Conservation (phyloP, 2,329 filamentous ascomycete species). For the Diaporthe sp. region DNA sequence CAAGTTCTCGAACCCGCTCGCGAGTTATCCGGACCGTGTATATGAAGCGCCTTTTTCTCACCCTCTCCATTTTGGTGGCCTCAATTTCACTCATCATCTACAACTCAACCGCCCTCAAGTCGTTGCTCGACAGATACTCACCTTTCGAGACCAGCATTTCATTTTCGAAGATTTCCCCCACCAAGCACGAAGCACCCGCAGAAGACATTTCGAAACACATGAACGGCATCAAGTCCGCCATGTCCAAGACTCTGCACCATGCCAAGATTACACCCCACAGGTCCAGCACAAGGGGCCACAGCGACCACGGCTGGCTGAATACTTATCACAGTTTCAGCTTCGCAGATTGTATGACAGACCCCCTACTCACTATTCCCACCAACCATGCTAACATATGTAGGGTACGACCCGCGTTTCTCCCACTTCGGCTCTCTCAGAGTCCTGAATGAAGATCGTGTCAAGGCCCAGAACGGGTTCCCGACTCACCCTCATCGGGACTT, state of each 20-base stretch:
- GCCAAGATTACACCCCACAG: constrained; percentile 82
- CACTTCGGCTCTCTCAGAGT: constrained; percentile 84
- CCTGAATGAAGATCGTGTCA: constrained; percentile 90
- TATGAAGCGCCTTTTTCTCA: constrained; percentile 49
- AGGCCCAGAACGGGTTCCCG: constrained; percentile 81
- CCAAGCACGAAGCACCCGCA: not conserved
- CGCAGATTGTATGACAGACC: constrained; percentile 65
- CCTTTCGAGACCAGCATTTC: constrained; percentile 6
- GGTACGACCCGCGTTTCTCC: constrained; percentile 75
- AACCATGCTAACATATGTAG: not conserved
- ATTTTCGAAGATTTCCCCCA: not conserved
- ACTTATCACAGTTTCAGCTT: constrained; percentile 91
- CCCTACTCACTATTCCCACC: not conserved
- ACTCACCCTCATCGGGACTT: constrained; percentile 89
- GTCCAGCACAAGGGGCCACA: constrained; percentile 79
- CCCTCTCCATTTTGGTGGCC: constrained; percentile 47
- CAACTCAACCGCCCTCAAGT: constrained; percentile 43
- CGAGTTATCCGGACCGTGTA: constrained; percentile 44
- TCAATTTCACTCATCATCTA: constrained; percentile 49
- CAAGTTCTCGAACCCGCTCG: constrained; percentile 36
- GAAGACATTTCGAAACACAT: constrained; percentile 42
- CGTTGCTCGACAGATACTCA: constrained; percentile 39
- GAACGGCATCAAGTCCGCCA: constrained; percentile 61
- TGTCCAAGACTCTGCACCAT: constrained; percentile 74
- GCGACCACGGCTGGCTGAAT: constrained; percentile 89